Percentiles rank a stretch among this genome's conserved stretches.
Evolutionary conservation across 306 rosid genomes (phyloP).

Genomic region (Alnus glutinosa): DNA sequence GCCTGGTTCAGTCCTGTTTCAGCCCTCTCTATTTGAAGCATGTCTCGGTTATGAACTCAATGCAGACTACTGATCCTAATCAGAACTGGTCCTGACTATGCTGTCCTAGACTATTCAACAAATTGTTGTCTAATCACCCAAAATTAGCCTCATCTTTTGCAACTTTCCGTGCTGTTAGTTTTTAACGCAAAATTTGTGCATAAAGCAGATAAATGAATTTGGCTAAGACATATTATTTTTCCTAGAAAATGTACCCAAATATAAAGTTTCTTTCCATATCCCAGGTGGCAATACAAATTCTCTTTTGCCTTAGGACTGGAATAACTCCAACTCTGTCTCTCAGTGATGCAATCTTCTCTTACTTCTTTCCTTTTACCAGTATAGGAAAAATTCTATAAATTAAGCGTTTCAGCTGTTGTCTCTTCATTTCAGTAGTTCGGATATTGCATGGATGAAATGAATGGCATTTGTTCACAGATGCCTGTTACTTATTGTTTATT

Average conservation of each 20-base stretch:
- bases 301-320: too few relatives aligned
- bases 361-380: too few relatives aligned
- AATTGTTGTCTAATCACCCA: background rate
- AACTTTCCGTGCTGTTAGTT: background rate
- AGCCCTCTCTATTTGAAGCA: background rate
- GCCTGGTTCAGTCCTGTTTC: background rate
- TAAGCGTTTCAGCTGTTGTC: too few relatives aligned
- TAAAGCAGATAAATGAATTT: background rate
- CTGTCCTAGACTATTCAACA: background rate
- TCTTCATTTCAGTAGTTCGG: too few relatives aligned
- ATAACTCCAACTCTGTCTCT: too few relatives aligned
- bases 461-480: too few relatives aligned
- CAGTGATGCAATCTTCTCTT: too few relatives aligned
- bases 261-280: background rate
- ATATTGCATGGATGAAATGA: too few relatives aligned
- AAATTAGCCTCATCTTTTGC: background rate
- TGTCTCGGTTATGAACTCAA: background rate
- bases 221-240: background rate
- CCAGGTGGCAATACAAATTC: background rate
- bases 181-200: background rate
- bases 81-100: background rate
- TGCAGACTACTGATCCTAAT: constrained; percentile 5
- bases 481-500: too few relatives aligned
- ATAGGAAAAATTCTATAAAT: too few relatives aligned
- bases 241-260: background rate